These are phyloP conservation scores for Tylopilus plumbeoviolaceoides DNA, from an alignment of 768 basidiomycete species.

Conservation along the genomic window DNA sequence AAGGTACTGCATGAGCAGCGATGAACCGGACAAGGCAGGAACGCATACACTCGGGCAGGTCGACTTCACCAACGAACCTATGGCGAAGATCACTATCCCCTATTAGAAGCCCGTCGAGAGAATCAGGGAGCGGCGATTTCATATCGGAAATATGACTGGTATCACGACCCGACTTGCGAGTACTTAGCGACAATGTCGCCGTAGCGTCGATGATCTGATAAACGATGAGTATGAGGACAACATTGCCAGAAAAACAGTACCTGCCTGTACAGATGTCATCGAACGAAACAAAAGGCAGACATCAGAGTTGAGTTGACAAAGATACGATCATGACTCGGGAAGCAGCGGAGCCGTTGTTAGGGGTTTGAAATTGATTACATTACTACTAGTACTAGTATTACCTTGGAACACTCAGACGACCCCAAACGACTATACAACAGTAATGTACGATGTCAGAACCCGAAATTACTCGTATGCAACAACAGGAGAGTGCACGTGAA, in stretches of 20 bases:
- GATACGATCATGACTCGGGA: background rate
- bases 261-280: background rate
- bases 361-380: slow-evolving; percentile 3
- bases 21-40: background rate
- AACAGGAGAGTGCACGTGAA: background rate
- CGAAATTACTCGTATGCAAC: background rate
- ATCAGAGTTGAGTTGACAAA: background rate
- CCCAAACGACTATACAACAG: background rate
- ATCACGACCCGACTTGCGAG: background rate
- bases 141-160: background rate
- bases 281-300: no score
- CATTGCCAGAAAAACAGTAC: background rate
- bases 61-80: slow-evolving; percentile 17
- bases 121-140: background rate
- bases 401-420: background rate
- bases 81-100: background rate
- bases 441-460: background rate
- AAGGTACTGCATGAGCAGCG: background rate
- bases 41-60: slow-evolving; percentile 19
- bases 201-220: slow-evolving; percentile 3
- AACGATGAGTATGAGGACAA: background rate
- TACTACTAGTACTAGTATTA: background rate
- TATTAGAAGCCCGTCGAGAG: background rate
- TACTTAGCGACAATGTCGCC: slow-evolving; percentile 7
- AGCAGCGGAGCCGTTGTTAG: background rate